These are phyloP conservation scores for Suillus luteus DNA, from an alignment of 768 basidiomycete genomes.

Conservation along the genomic window DNA sequence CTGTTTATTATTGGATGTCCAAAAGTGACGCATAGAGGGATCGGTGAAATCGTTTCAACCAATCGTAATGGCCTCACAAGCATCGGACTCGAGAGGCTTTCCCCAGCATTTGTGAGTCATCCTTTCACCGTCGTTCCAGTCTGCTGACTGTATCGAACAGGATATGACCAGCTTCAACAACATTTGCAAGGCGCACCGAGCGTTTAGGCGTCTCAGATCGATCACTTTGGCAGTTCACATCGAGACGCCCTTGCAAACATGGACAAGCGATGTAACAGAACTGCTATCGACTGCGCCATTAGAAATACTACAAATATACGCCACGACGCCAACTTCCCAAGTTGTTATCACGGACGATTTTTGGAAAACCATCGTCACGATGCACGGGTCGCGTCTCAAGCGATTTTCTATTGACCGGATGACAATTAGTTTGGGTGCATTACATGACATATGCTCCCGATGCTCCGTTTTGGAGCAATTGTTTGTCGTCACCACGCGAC, in stretches of 20 bases:
- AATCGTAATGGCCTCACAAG: slow-evolving; percentile 50
- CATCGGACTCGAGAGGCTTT: slow-evolving; percentile 65
- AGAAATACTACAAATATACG: slow-evolving; percentile 64
- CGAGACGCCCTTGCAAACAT: slow-evolving; percentile 39
- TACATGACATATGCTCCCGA: slow-evolving; percentile 54
- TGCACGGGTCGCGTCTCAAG: slow-evolving; percentile 53
- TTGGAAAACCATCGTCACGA: slow-evolving; percentile 49
- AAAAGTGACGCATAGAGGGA: slow-evolving; percentile 63
- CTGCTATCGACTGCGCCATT: slow-evolving; percentile 54
- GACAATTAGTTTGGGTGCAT: slow-evolving; percentile 49
- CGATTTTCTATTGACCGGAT: slow-evolving; percentile 68
- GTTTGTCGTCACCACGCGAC: slow-evolving; percentile 57
- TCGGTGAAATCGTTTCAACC: slow-evolving; percentile 50
- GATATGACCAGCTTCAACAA: slow-evolving; percentile 51
- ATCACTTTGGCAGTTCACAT: slow-evolving; percentile 58
- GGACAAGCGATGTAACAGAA: slow-evolving; percentile 45
- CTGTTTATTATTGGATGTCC: slow-evolving; percentile 68
- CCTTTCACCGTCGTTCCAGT: no score
- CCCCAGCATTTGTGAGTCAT: slow-evolving; percentile 58
- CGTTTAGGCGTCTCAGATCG: slow-evolving; percentile 49
- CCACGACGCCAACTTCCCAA: slow-evolving; percentile 44
- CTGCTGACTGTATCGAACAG: slow-evolving; percentile 35
- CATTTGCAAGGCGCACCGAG: slow-evolving; percentile 35
- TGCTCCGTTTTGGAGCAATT: slow-evolving; percentile 61
- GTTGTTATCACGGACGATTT: slow-evolving; percentile 46